Evolutionary conservation across 192 early-diverging fungal species (phyloP), one percentile per base, ranked within the genome.

Genomic region (Backusella psychrophila): DNA sequence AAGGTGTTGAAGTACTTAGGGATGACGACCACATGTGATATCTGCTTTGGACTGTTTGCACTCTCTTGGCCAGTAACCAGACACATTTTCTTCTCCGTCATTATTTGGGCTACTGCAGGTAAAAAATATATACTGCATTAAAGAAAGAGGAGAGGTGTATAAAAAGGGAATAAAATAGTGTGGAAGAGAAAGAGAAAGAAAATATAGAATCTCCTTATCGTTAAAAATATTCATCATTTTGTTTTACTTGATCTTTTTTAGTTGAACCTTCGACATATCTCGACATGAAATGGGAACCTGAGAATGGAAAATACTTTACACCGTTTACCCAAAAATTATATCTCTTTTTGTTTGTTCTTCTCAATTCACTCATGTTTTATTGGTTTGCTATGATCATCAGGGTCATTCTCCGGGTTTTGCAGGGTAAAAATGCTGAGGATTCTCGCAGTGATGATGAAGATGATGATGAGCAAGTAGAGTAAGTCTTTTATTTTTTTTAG

Each of bases 61-160:
- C 19, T 93, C 8, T 87, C 90, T 6, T 96, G 95, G 95, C 75
- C 93, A n/a, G 71, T 89, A n/a, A 94, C 93, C 0, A 91, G 93
- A 35, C 95, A 96, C 72, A 84, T 86, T 69, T 66, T 93, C 34
- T 94, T 90, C 78, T 78, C 90, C 15, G 84, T 89, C 73, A 89
- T 94, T 77, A 89, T 93, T 78, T 83, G 87, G 69, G 87, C 89
- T 4, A 87, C 90, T 15, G 46, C 66, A 26, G 75, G 75, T 76
- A 76, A 76, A 38, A 29, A 6, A 26, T 42, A 29, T 53, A 35
- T 3, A 29, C n/a, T 71, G 21, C 23, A 73, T 59, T 73, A 34
- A 39, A 56, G 52, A 53, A 59, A 29, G 14, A 35, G 52, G 38
- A 21, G 26, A 21, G 23, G 72, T 29, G 15, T 34, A 15, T n/a